These are phyloP conservation scores for Catunica adiposa DNA, from an alignment of 2,329 filamentous ascomycete species.

Conservation along the genomic window DNA sequence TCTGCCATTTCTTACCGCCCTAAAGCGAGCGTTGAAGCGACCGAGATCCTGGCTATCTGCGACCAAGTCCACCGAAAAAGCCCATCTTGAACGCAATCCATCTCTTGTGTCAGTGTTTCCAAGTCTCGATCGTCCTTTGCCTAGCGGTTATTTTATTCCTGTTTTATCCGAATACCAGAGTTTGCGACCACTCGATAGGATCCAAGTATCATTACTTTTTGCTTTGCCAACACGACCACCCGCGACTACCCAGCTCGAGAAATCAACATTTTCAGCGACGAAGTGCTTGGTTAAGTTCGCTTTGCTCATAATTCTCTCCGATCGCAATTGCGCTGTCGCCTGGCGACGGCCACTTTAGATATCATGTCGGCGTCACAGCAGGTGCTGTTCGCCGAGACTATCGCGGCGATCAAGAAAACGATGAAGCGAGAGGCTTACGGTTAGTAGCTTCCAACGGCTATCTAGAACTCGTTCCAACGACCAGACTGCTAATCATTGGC, in stretches of 20 bases:
- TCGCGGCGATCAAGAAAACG: constrained; percentile 51
- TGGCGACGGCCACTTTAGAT: not conserved
- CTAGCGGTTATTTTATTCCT: not conserved
- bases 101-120: not conserved
- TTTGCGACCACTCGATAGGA: not conserved
- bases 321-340: not conserved
- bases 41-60: not conserved
- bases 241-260: no score
- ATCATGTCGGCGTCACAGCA: constrained; percentile 34
- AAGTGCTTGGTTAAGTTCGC: no score
- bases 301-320: not conserved
- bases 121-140: no score
- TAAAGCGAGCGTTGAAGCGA: constrained; percentile 1
- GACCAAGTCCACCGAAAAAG: not conserved
- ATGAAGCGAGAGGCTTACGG: constrained; percentile 48
- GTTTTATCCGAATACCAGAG: no score
- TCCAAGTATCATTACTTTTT: not conserved
- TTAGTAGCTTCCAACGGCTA: constrained; percentile 20
- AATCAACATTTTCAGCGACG: no score
- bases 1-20: constrained; percentile 9
- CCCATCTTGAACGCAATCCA: not conserved
- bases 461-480: not conserved
- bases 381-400: constrained; percentile 47
- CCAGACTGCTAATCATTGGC: not conserved
- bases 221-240: not conserved